These are phyloP conservation scores for Coemansia sp. DNA, from an alignment of 192 early-diverging fungal genomes.

Conservation along the genomic window DNA sequence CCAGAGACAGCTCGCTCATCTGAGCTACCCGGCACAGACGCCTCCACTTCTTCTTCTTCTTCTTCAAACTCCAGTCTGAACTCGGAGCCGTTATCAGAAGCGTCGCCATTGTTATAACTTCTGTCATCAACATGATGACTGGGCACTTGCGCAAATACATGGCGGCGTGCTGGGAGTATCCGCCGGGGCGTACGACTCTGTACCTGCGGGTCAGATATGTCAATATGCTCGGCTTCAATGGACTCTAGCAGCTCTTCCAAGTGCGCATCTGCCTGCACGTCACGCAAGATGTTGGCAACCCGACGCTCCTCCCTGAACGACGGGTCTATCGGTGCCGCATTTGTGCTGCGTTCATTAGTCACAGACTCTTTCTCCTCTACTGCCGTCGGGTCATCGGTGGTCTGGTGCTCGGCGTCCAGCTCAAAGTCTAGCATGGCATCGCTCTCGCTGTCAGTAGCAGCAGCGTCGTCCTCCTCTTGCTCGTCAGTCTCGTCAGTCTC, in stretches of 20 bases:
- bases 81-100: constrained; percentile 1
- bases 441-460: not conserved
- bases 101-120: not conserved
- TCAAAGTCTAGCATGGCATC: not conserved
- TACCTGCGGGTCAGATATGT: constrained; percentile 14
- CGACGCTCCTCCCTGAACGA: constrained; percentile 50
- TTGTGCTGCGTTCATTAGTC: not conserved
- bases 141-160: constrained; percentile 3
- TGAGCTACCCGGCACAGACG: not conserved
- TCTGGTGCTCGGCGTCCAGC: not conserved
- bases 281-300: constrained; percentile 32
- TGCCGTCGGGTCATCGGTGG: not conserved
- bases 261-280: constrained; percentile 25
- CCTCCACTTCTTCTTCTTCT: not conserved
- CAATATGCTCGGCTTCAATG: constrained; percentile 32
- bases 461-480: not conserved
- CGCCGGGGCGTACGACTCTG: constrained; percentile 20
- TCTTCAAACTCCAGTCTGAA: constrained; percentile 21
- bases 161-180: constrained; percentile 9
- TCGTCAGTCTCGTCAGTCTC: not conserved
- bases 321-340: constrained; percentile 27
- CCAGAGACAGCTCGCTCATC: not conserved
- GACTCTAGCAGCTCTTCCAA: constrained; percentile 30
- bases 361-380: not conserved
- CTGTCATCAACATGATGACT: not conserved